These are phyloP conservation scores for Camelina sativa DNA, from an alignment of 345 rosid species.

Conservation along the genomic window DNA sequence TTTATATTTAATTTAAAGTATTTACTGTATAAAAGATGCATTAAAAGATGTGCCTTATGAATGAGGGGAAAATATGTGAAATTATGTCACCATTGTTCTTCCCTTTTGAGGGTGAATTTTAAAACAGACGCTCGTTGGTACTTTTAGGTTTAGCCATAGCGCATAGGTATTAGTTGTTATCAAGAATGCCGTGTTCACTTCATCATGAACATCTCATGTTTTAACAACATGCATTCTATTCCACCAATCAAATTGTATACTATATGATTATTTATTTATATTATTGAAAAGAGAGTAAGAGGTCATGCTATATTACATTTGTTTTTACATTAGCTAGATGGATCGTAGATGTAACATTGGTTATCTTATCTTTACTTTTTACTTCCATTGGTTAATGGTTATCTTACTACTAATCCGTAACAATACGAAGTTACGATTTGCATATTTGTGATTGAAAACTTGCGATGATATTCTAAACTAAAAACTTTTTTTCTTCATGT, in stretches of 20 bases:
- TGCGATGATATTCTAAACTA: not conserved
- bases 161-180: conserved; percentile 32
- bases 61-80: not conserved
- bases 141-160: conserved; percentile 22
- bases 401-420: not conserved
- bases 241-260: not conserved
- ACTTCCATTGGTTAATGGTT: not conserved
- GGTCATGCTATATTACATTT: not conserved
- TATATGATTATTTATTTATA: not conserved
- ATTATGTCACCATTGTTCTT: conserved; percentile 17
- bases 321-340: not conserved
- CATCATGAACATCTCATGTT: conserved; percentile 29
- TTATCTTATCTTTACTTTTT: not conserved
- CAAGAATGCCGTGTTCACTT: conserved; percentile 35
- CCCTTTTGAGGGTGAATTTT: not conserved
- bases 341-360: not conserved
- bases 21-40: not conserved
- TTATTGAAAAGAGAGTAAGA: not conserved
- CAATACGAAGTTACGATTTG: too few relatives aligned
- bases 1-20: not conserved
- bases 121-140: conserved; percentile 16
- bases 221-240: conserved; percentile 26
- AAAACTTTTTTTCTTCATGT: not conserved
- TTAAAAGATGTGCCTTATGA: not conserved
- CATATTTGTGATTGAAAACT: not conserved